Percentiles rank a stretch among this genome's conserved stretches.
phyloP scores from a whole-genome alignment of 2,329 filamentous ascomycete genomes.

The Xylaria multiplex region DNA sequence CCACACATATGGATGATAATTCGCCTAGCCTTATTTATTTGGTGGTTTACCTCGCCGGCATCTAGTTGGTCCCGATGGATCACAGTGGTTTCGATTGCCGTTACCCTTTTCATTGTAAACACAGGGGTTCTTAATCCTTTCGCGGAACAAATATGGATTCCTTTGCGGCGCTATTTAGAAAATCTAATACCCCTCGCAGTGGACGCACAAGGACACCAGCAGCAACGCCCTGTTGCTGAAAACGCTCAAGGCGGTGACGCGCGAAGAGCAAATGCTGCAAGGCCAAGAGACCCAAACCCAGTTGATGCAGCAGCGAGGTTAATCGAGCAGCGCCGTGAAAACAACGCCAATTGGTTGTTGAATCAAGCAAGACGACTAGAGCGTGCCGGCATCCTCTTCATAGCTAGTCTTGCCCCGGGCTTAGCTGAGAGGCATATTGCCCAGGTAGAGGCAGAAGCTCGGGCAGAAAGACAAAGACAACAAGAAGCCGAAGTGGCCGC shows the following conservation, averaged over 20 bases:
- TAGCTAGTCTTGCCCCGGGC: slow-evolving; percentile 73
- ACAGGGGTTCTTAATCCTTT: slow-evolving; percentile 67
- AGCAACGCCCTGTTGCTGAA: slow-evolving; percentile 40
- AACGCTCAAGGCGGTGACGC: slow-evolving; percentile 46
- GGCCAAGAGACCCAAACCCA: slow-evolving; percentile 52
- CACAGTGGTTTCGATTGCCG: slow-evolving; percentile 63
- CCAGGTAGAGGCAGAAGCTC: slow-evolving; percentile 63
- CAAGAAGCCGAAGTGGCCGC: slow-evolving; percentile 56
- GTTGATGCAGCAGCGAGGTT: slow-evolving; percentile 65
- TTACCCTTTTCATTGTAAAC: slow-evolving; percentile 67
- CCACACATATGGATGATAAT: slow-evolving; percentile 71
- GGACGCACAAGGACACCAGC: slow-evolving; percentile 41
- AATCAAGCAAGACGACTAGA: slow-evolving; percentile 65
- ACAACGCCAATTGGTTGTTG: slow-evolving; percentile 61
- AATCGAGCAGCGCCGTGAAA: slow-evolving; percentile 57
- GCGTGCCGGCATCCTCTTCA: slow-evolving; percentile 69
- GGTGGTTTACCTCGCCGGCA: slow-evolving; percentile 70
- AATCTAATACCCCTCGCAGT: slow-evolving; percentile 65
- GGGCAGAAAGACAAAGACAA: slow-evolving; percentile 56
- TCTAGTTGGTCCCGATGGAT: slow-evolving; percentile 69
- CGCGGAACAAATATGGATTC: slow-evolving; percentile 65
- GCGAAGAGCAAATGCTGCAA: slow-evolving; percentile 44
- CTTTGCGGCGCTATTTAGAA: slow-evolving; percentile 68
- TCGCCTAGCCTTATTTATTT: slow-evolving; percentile 68
- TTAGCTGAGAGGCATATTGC: slow-evolving; percentile 73